Percentiles rank a stretch among this genome's conserved stretches.
Conservation (phyloP, 2,329 filamentous ascomycete genomes). For the Arthroderma sp. region DNA sequence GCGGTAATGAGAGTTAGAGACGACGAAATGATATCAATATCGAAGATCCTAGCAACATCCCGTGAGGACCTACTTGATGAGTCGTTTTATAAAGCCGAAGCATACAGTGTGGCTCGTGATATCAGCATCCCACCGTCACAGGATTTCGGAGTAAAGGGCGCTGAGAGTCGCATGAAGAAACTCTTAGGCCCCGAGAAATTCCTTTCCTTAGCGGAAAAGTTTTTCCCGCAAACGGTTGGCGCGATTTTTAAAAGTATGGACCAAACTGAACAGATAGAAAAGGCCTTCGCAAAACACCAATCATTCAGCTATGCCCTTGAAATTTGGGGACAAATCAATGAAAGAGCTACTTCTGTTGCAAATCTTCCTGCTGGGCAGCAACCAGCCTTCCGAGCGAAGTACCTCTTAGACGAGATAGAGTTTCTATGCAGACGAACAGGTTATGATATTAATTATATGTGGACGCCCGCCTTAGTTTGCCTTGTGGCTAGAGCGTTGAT, state of each 20-base stretch:
- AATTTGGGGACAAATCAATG: slow-evolving; percentile 56
- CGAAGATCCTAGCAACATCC: slow-evolving; percentile 41
- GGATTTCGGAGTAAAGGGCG: slow-evolving; percentile 40
- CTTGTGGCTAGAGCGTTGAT: slow-evolving; percentile 66
- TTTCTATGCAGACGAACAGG: slow-evolving; percentile 63
- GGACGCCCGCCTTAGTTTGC: slow-evolving; percentile 62
- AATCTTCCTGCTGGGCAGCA: slow-evolving; percentile 67
- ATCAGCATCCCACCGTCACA: slow-evolving; percentile 38
- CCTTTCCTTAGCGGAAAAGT: slow-evolving; percentile 47
- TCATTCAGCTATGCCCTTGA: slow-evolving; percentile 48
- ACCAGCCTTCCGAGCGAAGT: slow-evolving; percentile 69
- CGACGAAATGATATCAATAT: slow-evolving; percentile 47
- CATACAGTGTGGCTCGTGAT: slow-evolving; percentile 73
- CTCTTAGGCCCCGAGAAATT: slow-evolving; percentile 56
- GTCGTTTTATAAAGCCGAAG: slow-evolving; percentile 65
- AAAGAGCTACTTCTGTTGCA: slow-evolving; percentile 51
- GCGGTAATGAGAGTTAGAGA: slow-evolving; percentile 70
- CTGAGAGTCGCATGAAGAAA: slow-evolving; percentile 52
- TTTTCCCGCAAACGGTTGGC: slow-evolving; percentile 66
- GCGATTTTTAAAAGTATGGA: slow-evolving; percentile 65
- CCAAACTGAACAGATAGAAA: slow-evolving; percentile 62
- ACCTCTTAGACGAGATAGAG: slow-evolving; percentile 60
- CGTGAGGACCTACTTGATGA: slow-evolving; percentile 47
- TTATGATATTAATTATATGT: slow-evolving; percentile 52
- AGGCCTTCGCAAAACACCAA: slow-evolving; percentile 47